Evolutionary conservation across 2,329 filamentous ascomycete genomes (phyloP).

Genomic region (Trichoderma sp.): DNA sequence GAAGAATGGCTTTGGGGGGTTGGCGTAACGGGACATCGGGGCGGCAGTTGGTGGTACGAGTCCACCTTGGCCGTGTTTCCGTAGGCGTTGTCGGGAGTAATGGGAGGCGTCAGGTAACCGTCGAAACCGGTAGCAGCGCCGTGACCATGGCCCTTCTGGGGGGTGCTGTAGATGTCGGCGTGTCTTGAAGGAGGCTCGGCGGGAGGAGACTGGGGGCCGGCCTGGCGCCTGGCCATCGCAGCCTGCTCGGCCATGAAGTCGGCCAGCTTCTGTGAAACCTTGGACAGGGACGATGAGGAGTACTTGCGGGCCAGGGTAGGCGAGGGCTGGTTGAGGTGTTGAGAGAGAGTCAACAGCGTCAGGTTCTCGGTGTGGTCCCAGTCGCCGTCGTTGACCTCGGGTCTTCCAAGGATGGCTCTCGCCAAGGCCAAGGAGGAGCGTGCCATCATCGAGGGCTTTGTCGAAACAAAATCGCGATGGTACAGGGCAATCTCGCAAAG

Average conservation of each 20-base stretch:
- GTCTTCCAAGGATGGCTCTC: slow-evolving; percentile 77
- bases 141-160: slow-evolving; percentile 71
- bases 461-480: slow-evolving; percentile 94
- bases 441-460: slow-evolving; percentile 85
- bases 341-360: slow-evolving; percentile 59
- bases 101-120: slow-evolving; percentile 80
- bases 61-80: slow-evolving; percentile 45
- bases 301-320: slow-evolving; percentile 59
- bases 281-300: slow-evolving; percentile 50
- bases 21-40: slow-evolving; percentile 61
- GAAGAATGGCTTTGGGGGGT: slow-evolving; percentile 48
- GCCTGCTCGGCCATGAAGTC: slow-evolving; percentile 60
- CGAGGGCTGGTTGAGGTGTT: slow-evolving; percentile 58
- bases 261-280: slow-evolving; percentile 53
- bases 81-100: slow-evolving; percentile 72
- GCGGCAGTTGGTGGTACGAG: slow-evolving; percentile 46
- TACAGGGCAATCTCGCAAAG: slow-evolving; percentile 94
- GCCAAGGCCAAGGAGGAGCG: slow-evolving; percentile 82
- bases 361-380: slow-evolving; percentile 73
- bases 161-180: slow-evolving; percentile 69
- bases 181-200: slow-evolving; percentile 50
- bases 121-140: slow-evolving; percentile 62
- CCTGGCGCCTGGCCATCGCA: slow-evolving; percentile 49
- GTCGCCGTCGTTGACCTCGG: slow-evolving; percentile 70
- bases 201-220: slow-evolving; percentile 59